These are phyloP conservation scores for Malassezia furfur DNA, from an alignment of 1,284 basidiomycete species.

Conservation along the genomic window DNA sequence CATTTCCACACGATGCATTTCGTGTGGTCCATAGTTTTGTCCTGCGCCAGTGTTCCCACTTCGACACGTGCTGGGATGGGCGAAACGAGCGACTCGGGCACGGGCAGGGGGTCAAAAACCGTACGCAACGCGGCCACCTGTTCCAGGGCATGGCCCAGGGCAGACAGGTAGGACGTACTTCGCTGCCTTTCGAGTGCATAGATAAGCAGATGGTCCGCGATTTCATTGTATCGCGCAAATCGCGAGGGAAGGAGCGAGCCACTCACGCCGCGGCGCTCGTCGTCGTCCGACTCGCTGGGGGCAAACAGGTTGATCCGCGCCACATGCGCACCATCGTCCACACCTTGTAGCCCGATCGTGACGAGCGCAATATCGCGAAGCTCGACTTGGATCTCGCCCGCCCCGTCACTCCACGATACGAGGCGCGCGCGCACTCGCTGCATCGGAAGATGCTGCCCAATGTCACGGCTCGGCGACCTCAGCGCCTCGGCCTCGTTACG, in stretches of 20 bases:
- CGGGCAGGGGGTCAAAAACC: slow-evolving; percentile 9
- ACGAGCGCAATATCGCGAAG: slow-evolving; percentile 10
- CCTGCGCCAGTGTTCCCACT: not conserved
- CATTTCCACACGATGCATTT: slow-evolving; percentile 12
- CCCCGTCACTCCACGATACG: not conserved
- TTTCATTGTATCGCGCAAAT: slow-evolving; percentile 4
- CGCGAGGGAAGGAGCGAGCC: slow-evolving; percentile 2
- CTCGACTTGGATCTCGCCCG: slow-evolving; percentile 7
- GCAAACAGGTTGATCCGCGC: slow-evolving; percentile 1
- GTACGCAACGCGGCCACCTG: slow-evolving; percentile 13
- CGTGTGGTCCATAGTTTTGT: not conserved
- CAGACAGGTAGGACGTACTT: not conserved
- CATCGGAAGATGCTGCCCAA: not conserved
- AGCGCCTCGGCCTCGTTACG: not conserved
- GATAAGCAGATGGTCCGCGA: slow-evolving; percentile 11
- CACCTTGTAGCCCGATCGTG: not conserved
- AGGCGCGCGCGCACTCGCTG: slow-evolving; percentile 13
- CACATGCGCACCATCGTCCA: not conserved
- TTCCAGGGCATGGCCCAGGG: slow-evolving; percentile 1
- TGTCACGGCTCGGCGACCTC: not conserved
- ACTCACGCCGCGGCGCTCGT: not conserved
- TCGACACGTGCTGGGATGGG: not conserved
- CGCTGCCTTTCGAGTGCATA: slow-evolving; percentile 5
- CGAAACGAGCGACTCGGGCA: not conserved
- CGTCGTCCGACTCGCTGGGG: not conserved